Base-by-base conservation (phyloP, 805 yeast species). In the Candida tammaniensis region DNA sequence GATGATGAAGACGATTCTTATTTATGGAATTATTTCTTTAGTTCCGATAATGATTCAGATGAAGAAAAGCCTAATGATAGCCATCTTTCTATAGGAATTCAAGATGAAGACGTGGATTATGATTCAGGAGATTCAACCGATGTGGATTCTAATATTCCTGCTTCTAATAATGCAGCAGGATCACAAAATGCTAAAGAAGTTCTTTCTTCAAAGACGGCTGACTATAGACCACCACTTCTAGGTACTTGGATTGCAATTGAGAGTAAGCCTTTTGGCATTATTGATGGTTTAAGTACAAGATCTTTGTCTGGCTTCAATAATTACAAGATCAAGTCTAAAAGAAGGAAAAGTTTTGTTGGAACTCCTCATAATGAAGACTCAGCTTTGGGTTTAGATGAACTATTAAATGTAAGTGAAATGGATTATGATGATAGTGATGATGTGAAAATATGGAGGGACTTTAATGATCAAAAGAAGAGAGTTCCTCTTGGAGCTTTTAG, bases 41-140 rank as follows among this genome's bases (percentile, higher is more conserved):
- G 70, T 36, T 57, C 67, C 2, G 71, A 64, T 40, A 57, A 59
- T 25, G 64, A 59, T 14, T 54, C 60, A 21, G 54, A 22, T 16
- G 44, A 35, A 7, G 16, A 24, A 10, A n/a, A 18, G 7, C 16
- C 17, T 5, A 10, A 32, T 13, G 18, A 12, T 4, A 14, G 11
- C 9, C 12, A 18, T 18, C 17, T 34, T 5, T 4, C 33, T 5
- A 12, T 34, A 6, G 23, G 14, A 4, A 17, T 52, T 30, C 30
- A 42, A 23, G 70, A 64, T 19, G 57, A 54, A 12, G 37, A 44
- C 19, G 71, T 64, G 15, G 57, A 54, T 14, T 61, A 63, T 43
- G 76, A 74, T 36, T 82, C 84, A 46, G 95, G 93, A 27, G 96
- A 89, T 48, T 86, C 95, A 11, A 93, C 98, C 0, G 98, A 91